A percentile compares a stretch with the other conserved stretches of the same genome.
These are phyloP conservation scores for Vachellia collinsii DNA, from an alignment of 306 rosid species.

Conservation along the genomic window DNA sequence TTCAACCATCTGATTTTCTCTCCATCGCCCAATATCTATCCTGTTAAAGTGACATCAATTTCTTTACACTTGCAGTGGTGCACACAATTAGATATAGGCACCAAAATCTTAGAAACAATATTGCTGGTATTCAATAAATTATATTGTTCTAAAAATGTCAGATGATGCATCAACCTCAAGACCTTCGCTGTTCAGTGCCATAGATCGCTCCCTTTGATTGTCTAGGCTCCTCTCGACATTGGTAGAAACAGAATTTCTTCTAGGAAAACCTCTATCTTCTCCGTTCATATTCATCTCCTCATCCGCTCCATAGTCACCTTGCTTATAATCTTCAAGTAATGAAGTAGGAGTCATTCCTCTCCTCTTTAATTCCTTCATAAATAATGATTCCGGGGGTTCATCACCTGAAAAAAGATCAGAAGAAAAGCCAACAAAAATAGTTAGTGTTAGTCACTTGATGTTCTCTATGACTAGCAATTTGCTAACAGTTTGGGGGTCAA, in stretches of 20 bases:
- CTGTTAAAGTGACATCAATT: neutral
- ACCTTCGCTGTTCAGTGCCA: constrained; percentile 97
- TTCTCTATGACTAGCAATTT: constrained; percentile 1
- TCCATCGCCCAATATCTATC: neutral
- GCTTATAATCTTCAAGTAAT: constrained; percentile 77
- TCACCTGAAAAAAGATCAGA: constrained; percentile 61
- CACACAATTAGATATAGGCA: constrained; percentile 18
- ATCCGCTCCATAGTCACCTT: constrained; percentile 55
- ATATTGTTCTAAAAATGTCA: constrained; percentile 26
- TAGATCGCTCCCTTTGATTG: constrained; percentile 90
- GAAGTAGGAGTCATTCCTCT: constrained; percentile 97
- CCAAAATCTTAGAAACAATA: constrained; percentile 23
- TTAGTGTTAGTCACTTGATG: constrained; percentile 17
- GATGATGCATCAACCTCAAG: constrained; percentile 75
- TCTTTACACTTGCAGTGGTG: neutral
- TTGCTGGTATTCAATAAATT: neutral
- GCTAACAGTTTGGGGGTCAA: neutral
- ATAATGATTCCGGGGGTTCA: constrained; percentile 91
- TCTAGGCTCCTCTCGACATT: constrained; percentile 72
- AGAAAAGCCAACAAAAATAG: constrained; percentile 35
- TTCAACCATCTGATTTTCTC: constrained; percentile 4
- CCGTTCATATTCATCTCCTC: constrained; percentile 61
- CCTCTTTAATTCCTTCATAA: constrained; percentile 91
- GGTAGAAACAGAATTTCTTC: constrained; percentile 74
- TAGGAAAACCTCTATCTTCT: constrained; percentile 56